A percentile compares a stretch with the other conserved stretches of the same genome.
phyloP scores from a whole-genome alignment of 192 early-diverging fungal genomes.

The Rhizoclosmatium sp. region DNA sequence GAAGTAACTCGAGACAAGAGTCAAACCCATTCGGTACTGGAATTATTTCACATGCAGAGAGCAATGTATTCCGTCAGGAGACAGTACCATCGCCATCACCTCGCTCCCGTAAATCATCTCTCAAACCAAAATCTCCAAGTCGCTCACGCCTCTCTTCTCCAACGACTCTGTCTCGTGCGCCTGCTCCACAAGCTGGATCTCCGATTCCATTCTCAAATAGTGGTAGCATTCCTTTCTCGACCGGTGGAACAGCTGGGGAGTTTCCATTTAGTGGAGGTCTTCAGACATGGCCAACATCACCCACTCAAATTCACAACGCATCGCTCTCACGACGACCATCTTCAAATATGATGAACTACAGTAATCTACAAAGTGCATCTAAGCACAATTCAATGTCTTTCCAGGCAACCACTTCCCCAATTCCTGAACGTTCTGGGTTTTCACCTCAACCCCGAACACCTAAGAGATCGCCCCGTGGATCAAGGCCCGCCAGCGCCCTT shows the following conservation, averaged over 20 bases:
- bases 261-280: constrained; percentile 23
- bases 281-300: constrained; percentile 29
- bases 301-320: constrained; percentile 7
- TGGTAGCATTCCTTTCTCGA: background rate
- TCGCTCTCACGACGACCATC: constrained; percentile 11
- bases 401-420: background rate
- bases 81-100: background rate
- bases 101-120: background rate
- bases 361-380: background rate
- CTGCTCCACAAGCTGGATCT: background rate
- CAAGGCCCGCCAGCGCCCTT: background rate
- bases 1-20: background rate
- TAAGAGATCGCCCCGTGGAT: background rate
- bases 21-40: background rate
- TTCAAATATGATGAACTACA: background rate
- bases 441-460: background rate
- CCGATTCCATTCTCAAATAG: background rate
- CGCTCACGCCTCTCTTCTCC: background rate
- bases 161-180: background rate
- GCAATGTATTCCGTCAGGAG: background rate
- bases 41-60: background rate
- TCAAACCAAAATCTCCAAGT: background rate
- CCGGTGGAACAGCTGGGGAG: background rate
- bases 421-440: background rate
- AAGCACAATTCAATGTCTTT: background rate